These are phyloP conservation scores for Pelargonium fulgidum DNA, from an alignment of 441 rosid species.

Conservation along the genomic window DNA sequence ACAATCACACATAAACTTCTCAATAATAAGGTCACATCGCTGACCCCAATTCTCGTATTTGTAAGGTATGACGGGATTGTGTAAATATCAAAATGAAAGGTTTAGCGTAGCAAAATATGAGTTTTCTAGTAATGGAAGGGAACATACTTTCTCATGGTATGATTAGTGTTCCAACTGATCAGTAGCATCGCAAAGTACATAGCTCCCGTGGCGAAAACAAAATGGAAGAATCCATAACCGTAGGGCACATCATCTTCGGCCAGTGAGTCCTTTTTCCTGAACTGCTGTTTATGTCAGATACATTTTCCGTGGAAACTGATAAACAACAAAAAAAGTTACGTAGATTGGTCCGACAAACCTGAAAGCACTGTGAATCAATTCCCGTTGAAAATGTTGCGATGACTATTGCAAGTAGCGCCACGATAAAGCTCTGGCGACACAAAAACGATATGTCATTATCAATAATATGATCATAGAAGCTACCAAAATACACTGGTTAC, in stretches of 20 bases:
- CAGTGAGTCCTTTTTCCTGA: constrained; percentile 40
- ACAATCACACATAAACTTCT: no score
- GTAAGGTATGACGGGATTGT: no score
- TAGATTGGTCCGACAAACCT: constrained; percentile 43
- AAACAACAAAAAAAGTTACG: constrained; percentile 5
- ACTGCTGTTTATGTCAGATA: constrained; percentile 31
- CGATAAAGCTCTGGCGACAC: constrained; percentile 64
- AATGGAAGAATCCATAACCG: constrained; percentile 97
- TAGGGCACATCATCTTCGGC: constrained; percentile 70
- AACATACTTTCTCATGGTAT: constrained; percentile 62
- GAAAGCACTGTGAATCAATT: constrained; percentile 86
- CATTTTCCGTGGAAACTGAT: constrained; percentile 1
- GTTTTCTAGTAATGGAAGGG: background rate
- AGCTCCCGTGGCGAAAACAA: constrained; percentile 94
- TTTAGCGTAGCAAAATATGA: no score
- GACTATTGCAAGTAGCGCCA: constrained; percentile 84
- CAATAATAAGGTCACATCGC: no score
- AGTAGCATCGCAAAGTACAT: constrained; percentile 97
- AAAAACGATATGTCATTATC: background rate
- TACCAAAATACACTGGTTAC: no score
- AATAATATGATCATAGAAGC: background rate
- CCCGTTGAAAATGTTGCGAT: constrained; percentile 97
- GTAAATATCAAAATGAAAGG: no score
- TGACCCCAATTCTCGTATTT: no score
- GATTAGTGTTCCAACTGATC: constrained; percentile 92